Conservation (phyloP, 768 basidiomycete species). For the Suillus occidentalis region DNA sequence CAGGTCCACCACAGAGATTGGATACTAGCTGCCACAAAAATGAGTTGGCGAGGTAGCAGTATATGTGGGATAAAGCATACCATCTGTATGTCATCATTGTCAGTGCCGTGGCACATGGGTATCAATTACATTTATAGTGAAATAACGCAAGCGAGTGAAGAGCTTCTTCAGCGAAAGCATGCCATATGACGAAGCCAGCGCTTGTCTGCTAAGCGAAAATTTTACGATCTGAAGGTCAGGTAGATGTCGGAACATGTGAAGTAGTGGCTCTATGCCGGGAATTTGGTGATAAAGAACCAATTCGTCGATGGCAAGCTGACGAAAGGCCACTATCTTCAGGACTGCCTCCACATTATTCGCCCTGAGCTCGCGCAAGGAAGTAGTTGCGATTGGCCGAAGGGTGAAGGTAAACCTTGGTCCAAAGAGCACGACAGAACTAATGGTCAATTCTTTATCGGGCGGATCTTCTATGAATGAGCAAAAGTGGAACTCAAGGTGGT, state of each 20-base stretch:
- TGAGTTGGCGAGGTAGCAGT: neutral
- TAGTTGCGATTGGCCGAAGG: slow-evolving; percentile 3
- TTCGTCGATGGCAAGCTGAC: neutral
- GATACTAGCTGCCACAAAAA: neutral
- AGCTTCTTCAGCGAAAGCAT: neutral
- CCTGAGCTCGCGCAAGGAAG: neutral
- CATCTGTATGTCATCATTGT: neutral
- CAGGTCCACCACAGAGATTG: slow-evolving; percentile 1
- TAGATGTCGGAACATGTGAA: neutral
- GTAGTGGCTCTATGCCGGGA: neutral
- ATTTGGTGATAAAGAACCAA: neutral
- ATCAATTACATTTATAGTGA: neutral
- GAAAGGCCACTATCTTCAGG: neutral
- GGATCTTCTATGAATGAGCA: slow-evolving; percentile 8
- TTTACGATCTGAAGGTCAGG: neutral
- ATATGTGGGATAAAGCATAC: neutral
- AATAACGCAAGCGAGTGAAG: neutral
- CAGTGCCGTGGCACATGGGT: neutral
- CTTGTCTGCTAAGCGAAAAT: neutral
- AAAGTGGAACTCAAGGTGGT: slow-evolving; percentile 13
- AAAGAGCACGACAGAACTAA: neutral
- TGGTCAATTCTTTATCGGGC: neutral
- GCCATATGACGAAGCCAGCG: neutral
- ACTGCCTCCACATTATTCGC: neutral
- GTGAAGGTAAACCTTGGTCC: no score